Evolutionary conservation across 441 rosid genomes (phyloP).

Genomic region (Theobroma grandiflorum): DNA sequence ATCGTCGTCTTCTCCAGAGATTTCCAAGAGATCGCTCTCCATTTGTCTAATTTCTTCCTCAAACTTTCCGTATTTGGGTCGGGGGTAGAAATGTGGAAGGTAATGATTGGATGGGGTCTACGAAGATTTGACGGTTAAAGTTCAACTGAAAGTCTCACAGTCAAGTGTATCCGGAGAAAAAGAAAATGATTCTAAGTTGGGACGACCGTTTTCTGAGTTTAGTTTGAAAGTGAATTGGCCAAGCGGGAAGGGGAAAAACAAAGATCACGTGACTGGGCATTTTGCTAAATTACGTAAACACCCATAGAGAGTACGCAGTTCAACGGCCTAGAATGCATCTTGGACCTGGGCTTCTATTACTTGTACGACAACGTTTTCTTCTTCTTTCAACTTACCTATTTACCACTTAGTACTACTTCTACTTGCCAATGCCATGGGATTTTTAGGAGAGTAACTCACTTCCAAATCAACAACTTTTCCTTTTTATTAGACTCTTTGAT

Average conservation of each 20-base stretch:
- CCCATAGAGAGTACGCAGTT: neutral
- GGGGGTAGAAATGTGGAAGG: neutral
- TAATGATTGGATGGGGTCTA: neutral
- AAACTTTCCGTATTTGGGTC: neutral
- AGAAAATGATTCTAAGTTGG: neutral
- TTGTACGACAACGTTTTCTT: no score
- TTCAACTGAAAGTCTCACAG: neutral
- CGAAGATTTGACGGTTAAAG: constrained; percentile 10
- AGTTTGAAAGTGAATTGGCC: constrained; percentile 8
- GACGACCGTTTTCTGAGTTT: neutral
- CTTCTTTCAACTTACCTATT: no score
- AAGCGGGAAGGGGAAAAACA: constrained; percentile 24
- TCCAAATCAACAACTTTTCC: no score
- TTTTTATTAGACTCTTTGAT: no score
- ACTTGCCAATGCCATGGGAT: no score
- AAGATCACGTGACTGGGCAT: constrained; percentile 21
- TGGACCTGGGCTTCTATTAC: neutral
- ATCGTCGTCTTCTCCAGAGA: constrained; percentile 73
- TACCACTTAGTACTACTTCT: no score
- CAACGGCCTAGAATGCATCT: neutral
- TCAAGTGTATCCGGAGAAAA: neutral
- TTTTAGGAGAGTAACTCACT: no score
- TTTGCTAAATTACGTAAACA: neutral
- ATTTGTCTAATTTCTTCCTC: constrained; percentile 26
- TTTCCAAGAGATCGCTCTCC: constrained; percentile 72